Percentiles rank a stretch among this genome's conserved stretches.
These are phyloP conservation scores for Diplosphaera chodatii DNA, from an alignment of 139 green algal genomes.

Conservation along the genomic window DNA sequence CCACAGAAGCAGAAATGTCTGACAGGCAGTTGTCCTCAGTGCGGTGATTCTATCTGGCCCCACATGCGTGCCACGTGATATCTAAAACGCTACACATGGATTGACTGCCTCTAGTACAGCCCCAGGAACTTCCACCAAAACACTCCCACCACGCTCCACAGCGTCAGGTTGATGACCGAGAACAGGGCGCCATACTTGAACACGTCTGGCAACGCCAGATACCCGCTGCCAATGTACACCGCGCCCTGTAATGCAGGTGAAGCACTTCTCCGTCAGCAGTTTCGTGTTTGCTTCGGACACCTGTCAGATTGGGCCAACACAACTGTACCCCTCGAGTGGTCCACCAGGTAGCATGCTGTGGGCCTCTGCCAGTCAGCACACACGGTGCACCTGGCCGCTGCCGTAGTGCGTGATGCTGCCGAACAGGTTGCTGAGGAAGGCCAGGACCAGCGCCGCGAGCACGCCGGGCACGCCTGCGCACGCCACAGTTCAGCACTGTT, in stretches of 20 bases:
- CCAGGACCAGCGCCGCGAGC: constrained; percentile 81
- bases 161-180: constrained; percentile 56
- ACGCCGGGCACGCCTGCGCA: constrained; percentile 72
- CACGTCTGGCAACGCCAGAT: constrained; percentile 68
- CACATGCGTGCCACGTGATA: too few species aligned
- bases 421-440: constrained; percentile 93
- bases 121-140: constrained; percentile 85
- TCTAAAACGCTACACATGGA: too few species aligned
- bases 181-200: constrained; percentile 73
- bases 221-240: constrained; percentile 89
- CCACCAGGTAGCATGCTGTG: too few species aligned
- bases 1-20: too few species aligned
- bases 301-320: too few species aligned
- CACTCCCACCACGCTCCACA: constrained; percentile 65
- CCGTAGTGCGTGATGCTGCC: constrained; percentile 96
- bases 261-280: too few species aligned
- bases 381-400: constrained; percentile 39
- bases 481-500: not conserved
- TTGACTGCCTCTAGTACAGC: constrained; percentile 20
- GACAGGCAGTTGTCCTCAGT: too few species aligned
- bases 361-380: too few species aligned
- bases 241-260: too few species aligned
- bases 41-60: too few species aligned
- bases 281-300: too few species aligned
- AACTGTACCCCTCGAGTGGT: too few species aligned